Conservation (phyloP, 176 grass and related monocot genomes). For the Musa acuminata region DNA sequence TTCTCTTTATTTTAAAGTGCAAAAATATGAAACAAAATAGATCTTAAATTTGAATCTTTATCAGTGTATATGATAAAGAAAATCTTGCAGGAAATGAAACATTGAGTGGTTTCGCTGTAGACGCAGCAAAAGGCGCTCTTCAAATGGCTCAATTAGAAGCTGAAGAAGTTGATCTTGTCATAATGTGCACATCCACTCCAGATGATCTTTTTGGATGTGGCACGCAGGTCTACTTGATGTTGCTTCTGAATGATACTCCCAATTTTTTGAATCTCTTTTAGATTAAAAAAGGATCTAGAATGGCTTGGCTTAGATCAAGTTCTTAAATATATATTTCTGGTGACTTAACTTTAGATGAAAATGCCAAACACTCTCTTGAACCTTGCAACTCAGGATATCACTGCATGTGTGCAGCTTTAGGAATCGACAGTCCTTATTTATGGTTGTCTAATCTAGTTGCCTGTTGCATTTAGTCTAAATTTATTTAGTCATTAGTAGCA, state of each 20-base stretch:
- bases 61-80: conserved; percentile 1
- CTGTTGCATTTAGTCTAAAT: background rate
- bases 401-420: background rate
- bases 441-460: background rate
- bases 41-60: no score
- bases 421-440: background rate
- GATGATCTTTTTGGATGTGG: conserved; percentile 84
- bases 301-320: background rate
- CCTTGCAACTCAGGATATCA: background rate
- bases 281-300: background rate
- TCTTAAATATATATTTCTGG: background rate
- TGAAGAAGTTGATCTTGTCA: conserved; percentile 62
- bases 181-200: conserved; percentile 91
- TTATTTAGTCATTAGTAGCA: background rate
- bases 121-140: conserved; percentile 73
- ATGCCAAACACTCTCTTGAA: background rate
- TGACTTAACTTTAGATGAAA: background rate
- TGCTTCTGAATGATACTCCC: background rate
- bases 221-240: conserved; percentile 32
- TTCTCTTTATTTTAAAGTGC: no score
- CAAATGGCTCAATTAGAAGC: conserved; percentile 83
- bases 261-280: background rate
- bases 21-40: no score
- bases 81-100: conserved; percentile 61
- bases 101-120: conserved; percentile 49